phyloP scores from a whole-genome alignment of 1,284 basidiomycete species.

The Ceratorhiza oryzae-sativae region DNA sequence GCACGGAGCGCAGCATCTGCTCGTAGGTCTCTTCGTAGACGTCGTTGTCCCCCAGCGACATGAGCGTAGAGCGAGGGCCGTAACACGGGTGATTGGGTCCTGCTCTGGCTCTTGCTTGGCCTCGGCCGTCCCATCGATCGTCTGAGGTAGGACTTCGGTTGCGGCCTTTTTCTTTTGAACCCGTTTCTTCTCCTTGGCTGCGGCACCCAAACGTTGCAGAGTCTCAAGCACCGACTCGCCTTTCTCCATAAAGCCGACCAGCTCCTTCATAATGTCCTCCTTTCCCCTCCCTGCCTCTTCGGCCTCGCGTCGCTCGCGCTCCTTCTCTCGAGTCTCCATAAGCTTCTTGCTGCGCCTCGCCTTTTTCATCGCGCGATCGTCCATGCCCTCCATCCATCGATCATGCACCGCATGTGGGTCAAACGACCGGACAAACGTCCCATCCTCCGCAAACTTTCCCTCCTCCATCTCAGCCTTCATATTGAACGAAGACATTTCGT shows the following conservation, averaged over 20 bases:
- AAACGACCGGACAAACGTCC: constrained; percentile 83
- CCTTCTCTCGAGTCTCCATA: constrained; percentile 72
- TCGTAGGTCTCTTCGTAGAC: constrained; percentile 86
- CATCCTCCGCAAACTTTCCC: constrained; percentile 95
- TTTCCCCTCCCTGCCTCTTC: constrained; percentile 64
- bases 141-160: constrained; percentile 57
- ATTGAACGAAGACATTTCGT: constrained; percentile 93
- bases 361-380: constrained; percentile 84
- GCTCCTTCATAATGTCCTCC: constrained; percentile 68
- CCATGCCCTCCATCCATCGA: constrained; percentile 91
- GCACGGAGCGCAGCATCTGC: constrained; percentile 75
- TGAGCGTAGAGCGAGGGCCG: constrained; percentile 82
- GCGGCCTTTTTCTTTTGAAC: constrained; percentile 42
- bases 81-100: constrained; percentile 75
- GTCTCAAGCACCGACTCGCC: constrained; percentile 93
- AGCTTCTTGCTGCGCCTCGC: constrained; percentile 75
- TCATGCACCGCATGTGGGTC: constrained; percentile 94
- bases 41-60: constrained; percentile 82
- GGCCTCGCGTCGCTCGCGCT: constrained; percentile 76
- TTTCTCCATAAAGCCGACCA: constrained; percentile 78
- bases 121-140: constrained; percentile 45
- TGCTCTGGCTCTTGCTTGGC: constrained; percentile 50
- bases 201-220: constrained; percentile 80
- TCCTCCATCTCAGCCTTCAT: constrained; percentile 99
- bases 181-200: constrained; percentile 27